phyloP scores from a whole-genome alignment of 2,329 filamentous ascomycete species.

The Venturia nashicola region DNA sequence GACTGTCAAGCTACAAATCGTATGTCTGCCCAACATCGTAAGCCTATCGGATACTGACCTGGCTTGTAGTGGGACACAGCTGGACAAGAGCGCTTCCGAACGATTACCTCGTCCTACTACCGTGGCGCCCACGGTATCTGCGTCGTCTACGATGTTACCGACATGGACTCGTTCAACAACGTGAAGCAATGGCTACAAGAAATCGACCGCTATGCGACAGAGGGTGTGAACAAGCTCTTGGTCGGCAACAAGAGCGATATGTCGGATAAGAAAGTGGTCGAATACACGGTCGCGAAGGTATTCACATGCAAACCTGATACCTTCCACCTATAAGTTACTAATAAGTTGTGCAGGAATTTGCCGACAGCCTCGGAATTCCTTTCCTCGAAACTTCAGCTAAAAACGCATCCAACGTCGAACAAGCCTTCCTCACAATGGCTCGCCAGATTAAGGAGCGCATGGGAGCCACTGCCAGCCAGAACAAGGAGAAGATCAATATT shows the following conservation, averaged over 20 bases:
- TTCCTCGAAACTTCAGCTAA: constrained; percentile 99
- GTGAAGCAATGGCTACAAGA: constrained; percentile 99
- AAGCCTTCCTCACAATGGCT: constrained; percentile 99
- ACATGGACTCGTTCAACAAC: constrained; percentile 99
- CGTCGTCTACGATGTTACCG: constrained; percentile 99
- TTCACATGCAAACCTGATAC: constrained; percentile 8
- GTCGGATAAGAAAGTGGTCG: constrained; percentile 99
- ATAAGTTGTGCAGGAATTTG: constrained; percentile 62
- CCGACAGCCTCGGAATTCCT: constrained; percentile 94
- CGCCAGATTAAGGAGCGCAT: constrained; percentile 99
- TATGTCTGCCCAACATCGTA: constrained; percentile 36
- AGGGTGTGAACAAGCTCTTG: constrained; percentile 98
- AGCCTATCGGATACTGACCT: neutral
- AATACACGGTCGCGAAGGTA: constrained; percentile 99
- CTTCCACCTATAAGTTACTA: neutral
- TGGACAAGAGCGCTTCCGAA: constrained; percentile 98
- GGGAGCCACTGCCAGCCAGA: constrained; percentile 95
- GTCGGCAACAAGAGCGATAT: constrained; percentile 99
- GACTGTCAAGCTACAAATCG: constrained; percentile 99
- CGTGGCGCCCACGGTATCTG: constrained; percentile 98
- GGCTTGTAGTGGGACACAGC: constrained; percentile 84
- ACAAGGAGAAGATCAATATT: constrained; percentile 95
- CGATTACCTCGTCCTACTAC: constrained; percentile 99
- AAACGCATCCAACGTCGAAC: constrained; percentile 98
- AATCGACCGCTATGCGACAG: constrained; percentile 97